Percentiles rank a stretch among this genome's conserved stretches.
phyloP scores from a whole-genome alignment of 148 eudicot species.

The Limonium bicolor region DNA sequence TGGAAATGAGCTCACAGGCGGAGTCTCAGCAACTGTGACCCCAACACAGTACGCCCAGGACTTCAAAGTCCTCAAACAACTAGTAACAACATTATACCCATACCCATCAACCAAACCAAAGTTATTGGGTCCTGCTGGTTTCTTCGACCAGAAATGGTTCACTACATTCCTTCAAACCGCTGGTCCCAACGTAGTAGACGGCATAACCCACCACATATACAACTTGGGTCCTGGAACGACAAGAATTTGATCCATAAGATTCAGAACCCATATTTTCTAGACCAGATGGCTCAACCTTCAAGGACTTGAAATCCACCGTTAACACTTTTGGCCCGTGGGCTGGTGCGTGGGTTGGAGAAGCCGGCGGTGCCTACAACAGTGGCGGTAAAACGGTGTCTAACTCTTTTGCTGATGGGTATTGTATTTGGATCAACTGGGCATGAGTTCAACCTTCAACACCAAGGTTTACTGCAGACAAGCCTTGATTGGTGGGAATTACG shows the following conservation, averaged over 20 bases:
- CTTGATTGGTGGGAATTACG: slow-evolving; percentile 51
- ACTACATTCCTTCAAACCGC: slow-evolving; percentile 13
- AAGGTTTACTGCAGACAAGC: slow-evolving; percentile 53
- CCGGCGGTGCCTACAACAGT: slow-evolving; percentile 52
- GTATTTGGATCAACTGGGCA: slow-evolving; percentile 61
- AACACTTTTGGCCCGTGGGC: slow-evolving; percentile 18
- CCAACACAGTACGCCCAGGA: slow-evolving; percentile 40
- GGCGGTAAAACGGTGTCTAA: slow-evolving; percentile 36
- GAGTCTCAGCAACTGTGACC: slow-evolving; percentile 22
- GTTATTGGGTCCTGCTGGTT: slow-evolving; percentile 47
- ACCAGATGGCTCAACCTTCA: slow-evolving; percentile 18
- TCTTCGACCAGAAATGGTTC: slow-evolving; percentile 40
- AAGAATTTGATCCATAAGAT: slow-evolving; percentile 21
- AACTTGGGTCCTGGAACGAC: slow-evolving; percentile 48
- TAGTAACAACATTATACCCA: slow-evolving; percentile 24
- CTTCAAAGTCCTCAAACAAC: slow-evolving; percentile 11
- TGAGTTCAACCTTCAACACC: slow-evolving; percentile 31
- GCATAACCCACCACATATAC: slow-evolving; percentile 48
- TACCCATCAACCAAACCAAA: slow-evolving; percentile 13
- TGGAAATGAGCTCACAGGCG: slow-evolving; percentile 62
- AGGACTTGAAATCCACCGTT: slow-evolving; percentile 5
- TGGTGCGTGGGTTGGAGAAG: slow-evolving; percentile 45
- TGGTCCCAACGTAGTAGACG: slow-evolving; percentile 34
- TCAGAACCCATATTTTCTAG: slow-evolving; percentile 25
- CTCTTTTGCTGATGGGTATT: slow-evolving; percentile 37